Base-by-base conservation (phyloP, 208 protist genomes). In the Trypanosoma boissoni region DNA sequence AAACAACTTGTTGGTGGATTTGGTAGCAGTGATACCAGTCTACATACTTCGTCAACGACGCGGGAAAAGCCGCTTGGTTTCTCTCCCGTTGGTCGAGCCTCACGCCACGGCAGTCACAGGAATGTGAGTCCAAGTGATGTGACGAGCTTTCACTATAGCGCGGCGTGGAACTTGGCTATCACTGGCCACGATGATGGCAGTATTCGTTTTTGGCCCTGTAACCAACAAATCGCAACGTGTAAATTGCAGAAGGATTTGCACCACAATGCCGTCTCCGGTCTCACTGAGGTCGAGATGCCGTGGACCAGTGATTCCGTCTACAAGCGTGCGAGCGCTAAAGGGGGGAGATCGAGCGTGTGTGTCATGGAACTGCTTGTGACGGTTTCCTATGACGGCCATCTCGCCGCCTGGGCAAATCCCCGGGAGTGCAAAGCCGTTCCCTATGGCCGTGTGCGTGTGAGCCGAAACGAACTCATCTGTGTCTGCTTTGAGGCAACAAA, bases 381-480 rank as follows among this genome's bases (percentile, higher is more conserved):
- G 10, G 58, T 78, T n/a, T 68, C 68, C 20, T 89, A 76, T 54
- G 82, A 89, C 50, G 82, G 82, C 1, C 62, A 64, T 39, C 43
- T 89, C 12, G 61, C 49, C 10, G 18, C 78, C 10, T 86, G 78
- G 82, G 62, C 45, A 37, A 21, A 58, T 29, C 37, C 61, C 20
- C 51, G 64, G 10, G 28, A 68, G 12, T 8, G 41, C 6, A 58
- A 39, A n/a, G 58, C 65, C 2, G 6, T 53, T 4, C 43, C 42
- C 2, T 32, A 66, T 21, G 58, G 41, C 10, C 27, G 54, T 12
- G 55, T 68, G 14, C 59, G 63, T 12, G 64, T 85, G 14, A 79
- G 58, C 37, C 64, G 52, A 36, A 83, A 70, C 62, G 81, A 88
- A 46, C 49, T 88, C 20, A 21, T 78, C 10, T 81, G 74, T 32